A percentile compares a stretch with the other conserved stretches of the same genome.
Conservation (phyloP, 139 green algal genomes). For the Gonium pectorale region DNA sequence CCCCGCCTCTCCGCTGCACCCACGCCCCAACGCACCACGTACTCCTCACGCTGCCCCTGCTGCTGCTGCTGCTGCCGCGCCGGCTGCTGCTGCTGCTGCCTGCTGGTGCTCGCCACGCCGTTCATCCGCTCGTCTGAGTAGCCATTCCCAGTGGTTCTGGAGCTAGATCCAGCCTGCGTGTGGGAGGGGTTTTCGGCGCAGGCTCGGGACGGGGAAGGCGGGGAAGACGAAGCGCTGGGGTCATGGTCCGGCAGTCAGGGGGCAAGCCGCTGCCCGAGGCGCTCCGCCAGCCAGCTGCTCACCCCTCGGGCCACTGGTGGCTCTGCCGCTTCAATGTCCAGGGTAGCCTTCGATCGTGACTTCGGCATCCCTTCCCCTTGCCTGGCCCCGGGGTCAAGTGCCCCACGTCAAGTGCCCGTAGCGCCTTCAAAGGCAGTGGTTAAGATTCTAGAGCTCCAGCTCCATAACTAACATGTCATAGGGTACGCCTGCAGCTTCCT, state of each 20-base stretch:
- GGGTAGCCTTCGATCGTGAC: neutral
- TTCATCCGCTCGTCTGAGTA: neutral
- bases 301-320: neutral
- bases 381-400: no score
- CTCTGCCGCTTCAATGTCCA: constrained; percentile 11
- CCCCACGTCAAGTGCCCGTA: no score
- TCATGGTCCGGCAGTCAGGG: no score
- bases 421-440: no score
- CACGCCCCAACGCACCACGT: neutral
- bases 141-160: neutral
- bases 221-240: neutral
- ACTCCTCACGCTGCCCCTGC: no score
- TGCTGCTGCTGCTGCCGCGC: neutral
- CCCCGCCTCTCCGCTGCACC: no score
- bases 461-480: no score
- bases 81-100: neutral
- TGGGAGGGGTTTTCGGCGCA: neutral
- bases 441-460: no score
- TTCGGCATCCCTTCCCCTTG: constrained; percentile 20
- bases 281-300: no score
- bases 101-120: neutral
- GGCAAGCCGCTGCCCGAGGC: no score
- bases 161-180: neutral
- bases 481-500: no score
- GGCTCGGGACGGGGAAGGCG: neutral